These are phyloP conservation scores for Ogataea nitratoaversa DNA, from an alignment of 805 yeast species.

Conservation along the genomic window DNA sequence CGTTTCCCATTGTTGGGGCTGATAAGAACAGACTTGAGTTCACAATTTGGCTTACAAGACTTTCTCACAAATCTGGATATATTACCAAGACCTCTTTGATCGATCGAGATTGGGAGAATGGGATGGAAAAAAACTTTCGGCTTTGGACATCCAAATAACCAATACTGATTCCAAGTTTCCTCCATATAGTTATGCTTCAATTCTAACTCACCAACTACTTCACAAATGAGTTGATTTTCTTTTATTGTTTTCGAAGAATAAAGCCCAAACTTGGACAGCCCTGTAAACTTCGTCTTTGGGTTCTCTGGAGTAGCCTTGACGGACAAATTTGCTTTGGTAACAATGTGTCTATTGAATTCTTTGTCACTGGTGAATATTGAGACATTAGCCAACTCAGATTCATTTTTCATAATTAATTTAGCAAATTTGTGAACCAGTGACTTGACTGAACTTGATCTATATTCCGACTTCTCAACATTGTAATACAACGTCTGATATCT, in stretches of 20 bases:
- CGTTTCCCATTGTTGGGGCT: slow-evolving; percentile 16
- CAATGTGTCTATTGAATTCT: slow-evolving; percentile 20
- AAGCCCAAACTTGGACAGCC: slow-evolving; percentile 66
- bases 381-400: slow-evolving; percentile 12
- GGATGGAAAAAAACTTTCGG: slow-evolving; percentile 57
- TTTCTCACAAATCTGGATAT: slow-evolving; percentile 69
- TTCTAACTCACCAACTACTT: slow-evolving; percentile 71
- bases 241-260: slow-evolving; percentile 40
- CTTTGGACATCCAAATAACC: slow-evolving; percentile 64
- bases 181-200: slow-evolving; percentile 57
- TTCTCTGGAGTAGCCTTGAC: slow-evolving; percentile 60
- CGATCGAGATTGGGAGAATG: slow-evolving; percentile 62
- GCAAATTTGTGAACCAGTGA: slow-evolving; percentile 26
- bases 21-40: slow-evolving; percentile 48
- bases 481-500: slow-evolving; percentile 51
- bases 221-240: slow-evolving; percentile 48
- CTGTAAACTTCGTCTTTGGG: slow-evolving; percentile 56
- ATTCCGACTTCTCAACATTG: slow-evolving; percentile 43
- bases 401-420: slow-evolving; percentile 16
- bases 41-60: slow-evolving; percentile 74
- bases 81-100: slow-evolving; percentile 78
- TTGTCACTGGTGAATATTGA: slow-evolving; percentile 18
- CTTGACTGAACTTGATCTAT: slow-evolving; percentile 34
- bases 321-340: slow-evolving; percentile 8
- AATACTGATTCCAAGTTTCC: slow-evolving; percentile 73